phyloP scores from a whole-genome alignment of 1,284 basidiomycete genomes.

The Papiliotrema nemorosa region DNA sequence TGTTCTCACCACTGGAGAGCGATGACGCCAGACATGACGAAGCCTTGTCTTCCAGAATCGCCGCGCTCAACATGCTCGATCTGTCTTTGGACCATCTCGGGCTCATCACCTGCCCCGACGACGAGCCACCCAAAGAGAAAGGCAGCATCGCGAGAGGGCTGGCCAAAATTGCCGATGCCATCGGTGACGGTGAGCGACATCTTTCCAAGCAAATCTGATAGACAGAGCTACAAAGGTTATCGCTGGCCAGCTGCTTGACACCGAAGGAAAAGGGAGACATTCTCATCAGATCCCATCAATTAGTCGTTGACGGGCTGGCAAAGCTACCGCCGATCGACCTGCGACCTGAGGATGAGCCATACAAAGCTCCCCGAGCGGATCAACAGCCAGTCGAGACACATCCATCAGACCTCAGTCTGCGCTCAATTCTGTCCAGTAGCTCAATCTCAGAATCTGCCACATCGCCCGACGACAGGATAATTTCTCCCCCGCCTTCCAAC shows the following conservation, averaged over 20 bases:
- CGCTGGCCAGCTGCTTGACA: slow-evolving; percentile 57
- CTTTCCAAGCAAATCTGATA: slow-evolving; percentile 3
- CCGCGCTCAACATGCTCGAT: slow-evolving; percentile 85
- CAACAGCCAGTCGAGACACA: neutral
- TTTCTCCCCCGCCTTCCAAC: neutral
- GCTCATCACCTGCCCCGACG: slow-evolving; percentile 58
- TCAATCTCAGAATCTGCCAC: neutral
- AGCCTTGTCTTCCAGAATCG: slow-evolving; percentile 78
- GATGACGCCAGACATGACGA: slow-evolving; percentile 84
- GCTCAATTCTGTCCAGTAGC: neutral
- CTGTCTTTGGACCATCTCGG: slow-evolving; percentile 81
- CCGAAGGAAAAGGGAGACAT: slow-evolving; percentile 76
- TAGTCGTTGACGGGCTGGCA: slow-evolving; percentile 57
- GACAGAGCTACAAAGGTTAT: slow-evolving; percentile 67
- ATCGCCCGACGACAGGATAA: neutral
- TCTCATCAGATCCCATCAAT: slow-evolving; percentile 75
- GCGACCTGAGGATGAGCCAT: slow-evolving; percentile 48
- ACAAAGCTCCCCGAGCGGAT: slow-evolving; percentile 14
- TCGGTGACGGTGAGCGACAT: slow-evolving; percentile 70
- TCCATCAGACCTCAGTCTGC: neutral
- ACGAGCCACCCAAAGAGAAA: slow-evolving; percentile 3
- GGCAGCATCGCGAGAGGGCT: slow-evolving; percentile 56
- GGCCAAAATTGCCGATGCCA: slow-evolving; percentile 62
- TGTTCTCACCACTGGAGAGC: slow-evolving; percentile 64
- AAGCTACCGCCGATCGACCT: slow-evolving; percentile 43